These are phyloP conservation scores for Tulasnella sp. DNA, from an alignment of 768 basidiomycete species.

Conservation along the genomic window DNA sequence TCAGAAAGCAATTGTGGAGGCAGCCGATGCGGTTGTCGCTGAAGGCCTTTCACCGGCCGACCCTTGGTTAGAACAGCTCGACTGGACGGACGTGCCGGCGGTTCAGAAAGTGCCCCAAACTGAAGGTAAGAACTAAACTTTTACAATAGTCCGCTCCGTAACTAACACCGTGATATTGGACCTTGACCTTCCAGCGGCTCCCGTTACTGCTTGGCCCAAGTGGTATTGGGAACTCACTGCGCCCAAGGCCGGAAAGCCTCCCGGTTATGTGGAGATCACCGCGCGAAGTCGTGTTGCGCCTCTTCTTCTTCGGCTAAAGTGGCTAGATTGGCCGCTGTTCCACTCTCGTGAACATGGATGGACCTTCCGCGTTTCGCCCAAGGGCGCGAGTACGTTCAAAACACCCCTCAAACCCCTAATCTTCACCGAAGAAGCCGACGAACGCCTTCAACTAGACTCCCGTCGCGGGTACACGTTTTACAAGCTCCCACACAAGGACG, in stretches of 20 bases:
- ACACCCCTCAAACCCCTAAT: conserved; percentile 36
- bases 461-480: conserved; percentile 53
- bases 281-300: conserved; percentile 74
- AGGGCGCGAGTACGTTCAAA: conserved; percentile 25
- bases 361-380: conserved; percentile 64
- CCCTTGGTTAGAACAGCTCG: conserved; percentile 21
- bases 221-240: conserved; percentile 84
- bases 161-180: not conserved
- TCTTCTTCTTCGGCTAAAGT: conserved; percentile 72
- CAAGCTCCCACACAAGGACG: conserved; percentile 94
- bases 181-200: conserved; percentile 2
- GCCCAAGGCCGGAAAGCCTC: conserved; percentile 52
- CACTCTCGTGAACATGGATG: conserved; percentile 83
- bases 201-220: conserved; percentile 59
- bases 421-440: conserved; percentile 57
- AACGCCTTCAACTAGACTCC: conserved; percentile 37
- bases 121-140: not conserved
- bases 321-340: conserved; percentile 78
- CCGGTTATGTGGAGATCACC: conserved; percentile 74
- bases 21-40: conserved; percentile 31
- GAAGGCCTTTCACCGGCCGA: conserved; percentile 17
- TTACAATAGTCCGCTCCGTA: not conserved
- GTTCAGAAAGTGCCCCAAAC: not conserved
- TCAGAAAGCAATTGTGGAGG: conserved; percentile 27
- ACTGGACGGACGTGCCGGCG: not conserved